Base-by-base conservation (phyloP, 371 early-diverging fungal genomes). In the Rhizopus delemar region DNA sequence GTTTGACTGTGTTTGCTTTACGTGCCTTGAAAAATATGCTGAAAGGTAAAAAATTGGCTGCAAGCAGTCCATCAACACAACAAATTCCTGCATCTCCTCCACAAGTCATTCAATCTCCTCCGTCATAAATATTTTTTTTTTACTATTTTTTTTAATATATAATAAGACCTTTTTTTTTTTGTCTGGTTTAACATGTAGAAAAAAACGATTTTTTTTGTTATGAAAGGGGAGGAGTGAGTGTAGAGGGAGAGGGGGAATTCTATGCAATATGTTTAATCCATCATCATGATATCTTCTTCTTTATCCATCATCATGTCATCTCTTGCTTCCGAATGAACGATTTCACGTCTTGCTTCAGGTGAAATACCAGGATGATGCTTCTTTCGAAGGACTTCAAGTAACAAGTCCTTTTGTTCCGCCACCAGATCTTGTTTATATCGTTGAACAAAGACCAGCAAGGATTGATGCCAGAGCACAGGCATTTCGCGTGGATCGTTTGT, bases 401-500 rank as follows among this genome's bases (percentile, higher is more conserved):
- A 66, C 9, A 91, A 89, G 49, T 93, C 94, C 74, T 93, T 94
- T 76, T 98, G 97, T 62, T 96, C 97, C 5, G 90, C 85, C 0
- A 96, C 89, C 63, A 98, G 74, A 62, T 96, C 96, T 52, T 92
- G 90, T 77, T 97, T 97, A 81, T 98, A 98, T 80, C 95, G 74
- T 81, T 98, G 99, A 33, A 82, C 90, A 86, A 98, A 98, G 13
- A 95, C 93, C 36, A 98, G 75, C 68, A 98, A 78, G 1, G 93
- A 77, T 78, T 98, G 97, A 71, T 98, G 97, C 99, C 99, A 98
- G 58, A 98, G 84, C 6, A 98, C 98, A 33, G 99, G 97, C 88
- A 98, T 85, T 51, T 84, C 77, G 55, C 93, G 78, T 51, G 82
- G 71, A 70, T 92, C 93, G 46, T 80, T 84, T 71, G 87, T 84